A percentile compares a stretch with the other conserved stretches of the same genome.
Evolutionary conservation across 2,329 filamentous ascomycete species (phyloP).

Genomic region (Tolypocladium inflatum): DNA sequence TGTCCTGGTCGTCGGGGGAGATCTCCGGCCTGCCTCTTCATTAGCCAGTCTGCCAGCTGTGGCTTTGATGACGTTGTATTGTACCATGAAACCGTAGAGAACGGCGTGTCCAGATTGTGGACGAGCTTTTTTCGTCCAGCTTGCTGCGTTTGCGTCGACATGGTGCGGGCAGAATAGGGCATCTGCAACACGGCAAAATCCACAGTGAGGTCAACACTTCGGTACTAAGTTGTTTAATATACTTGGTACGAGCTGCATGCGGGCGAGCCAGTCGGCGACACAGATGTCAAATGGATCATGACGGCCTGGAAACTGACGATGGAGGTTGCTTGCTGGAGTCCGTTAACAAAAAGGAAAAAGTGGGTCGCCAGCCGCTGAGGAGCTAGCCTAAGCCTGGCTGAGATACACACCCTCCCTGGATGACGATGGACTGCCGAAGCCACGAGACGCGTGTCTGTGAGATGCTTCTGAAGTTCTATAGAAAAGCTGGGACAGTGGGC

Average conservation of each 20-base stretch:
- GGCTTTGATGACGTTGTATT: slow-evolving; percentile 3
- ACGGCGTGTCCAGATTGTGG: slow-evolving; percentile 58
- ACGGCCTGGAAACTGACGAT: not conserved
- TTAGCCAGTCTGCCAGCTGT: not conserved
- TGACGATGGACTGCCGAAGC: not conserved
- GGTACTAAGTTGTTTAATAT: not conserved
- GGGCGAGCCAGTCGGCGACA: not conserved
- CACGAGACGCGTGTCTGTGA: not conserved
- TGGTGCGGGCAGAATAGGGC: slow-evolving; percentile 1
- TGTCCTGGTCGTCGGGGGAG: slow-evolving; percentile 46
- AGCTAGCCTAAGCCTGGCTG: no score
- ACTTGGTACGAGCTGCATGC: not conserved
- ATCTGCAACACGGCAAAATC: not conserved
- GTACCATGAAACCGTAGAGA: slow-evolving; percentile 51
- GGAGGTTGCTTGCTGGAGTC: not conserved
- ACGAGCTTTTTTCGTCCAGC: slow-evolving; percentile 43
- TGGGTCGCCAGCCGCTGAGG: not conserved
- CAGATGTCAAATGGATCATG: not conserved
- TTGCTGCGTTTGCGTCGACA: slow-evolving; percentile 14
- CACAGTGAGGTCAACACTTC: no score
- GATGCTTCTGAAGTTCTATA: not conserved
- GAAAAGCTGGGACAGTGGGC: no score
- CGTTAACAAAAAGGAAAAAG: not conserved
- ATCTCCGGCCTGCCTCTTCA: slow-evolving; percentile 46
- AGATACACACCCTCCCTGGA: no score